Percentiles rank a stretch among this genome's conserved stretches.
phyloP scores from a whole-genome alignment of 2,329 filamentous ascomycete genomes.

The Sporothrix schenckii region DNA sequence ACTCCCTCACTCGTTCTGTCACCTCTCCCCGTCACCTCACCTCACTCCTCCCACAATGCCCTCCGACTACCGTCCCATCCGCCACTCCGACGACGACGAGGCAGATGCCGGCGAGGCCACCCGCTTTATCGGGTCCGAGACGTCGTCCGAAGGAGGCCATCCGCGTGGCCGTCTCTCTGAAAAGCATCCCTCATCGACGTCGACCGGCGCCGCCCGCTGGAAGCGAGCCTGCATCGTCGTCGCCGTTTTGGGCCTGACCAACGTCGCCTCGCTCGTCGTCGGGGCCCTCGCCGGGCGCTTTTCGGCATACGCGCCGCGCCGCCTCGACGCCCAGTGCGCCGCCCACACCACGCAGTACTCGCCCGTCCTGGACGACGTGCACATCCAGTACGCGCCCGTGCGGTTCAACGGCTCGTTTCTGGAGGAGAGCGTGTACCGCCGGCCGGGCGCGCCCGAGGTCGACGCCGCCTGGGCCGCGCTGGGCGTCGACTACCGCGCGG shows the following conservation, averaged over 20 bases:
- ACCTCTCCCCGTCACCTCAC: too few species aligned
- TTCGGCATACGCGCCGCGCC: not conserved
- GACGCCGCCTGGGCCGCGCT: constrained; percentile 57
- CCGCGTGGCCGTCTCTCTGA: not conserved
- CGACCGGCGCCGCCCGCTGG: not conserved
- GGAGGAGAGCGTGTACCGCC: constrained; percentile 57
- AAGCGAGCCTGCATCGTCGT: not conserved
- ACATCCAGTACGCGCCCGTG: constrained; percentile 42
- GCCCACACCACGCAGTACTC: constrained; percentile 35
- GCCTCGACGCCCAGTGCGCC: constrained; percentile 33
- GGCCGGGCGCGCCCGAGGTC: constrained; percentile 54
- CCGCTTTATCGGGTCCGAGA: constrained; percentile 15
- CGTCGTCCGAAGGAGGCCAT: not conserved
- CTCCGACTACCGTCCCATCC: constrained; percentile 22
- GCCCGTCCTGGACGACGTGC: constrained; percentile 44
- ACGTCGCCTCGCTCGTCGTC: constrained; percentile 10
- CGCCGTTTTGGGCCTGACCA: not conserved
- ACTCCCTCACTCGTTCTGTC: not conserved
- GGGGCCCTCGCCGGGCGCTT: constrained; percentile 25
- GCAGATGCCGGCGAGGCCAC: constrained; percentile 17
- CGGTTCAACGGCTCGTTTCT: constrained; percentile 61
- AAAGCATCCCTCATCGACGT: not conserved
- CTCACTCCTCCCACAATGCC: not conserved
- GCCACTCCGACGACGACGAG: constrained; percentile 19
- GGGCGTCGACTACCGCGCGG: constrained; percentile 48